Base-by-base conservation (phyloP, 2,329 filamentous ascomycete species). In the Hypoxylon sp. region DNA sequence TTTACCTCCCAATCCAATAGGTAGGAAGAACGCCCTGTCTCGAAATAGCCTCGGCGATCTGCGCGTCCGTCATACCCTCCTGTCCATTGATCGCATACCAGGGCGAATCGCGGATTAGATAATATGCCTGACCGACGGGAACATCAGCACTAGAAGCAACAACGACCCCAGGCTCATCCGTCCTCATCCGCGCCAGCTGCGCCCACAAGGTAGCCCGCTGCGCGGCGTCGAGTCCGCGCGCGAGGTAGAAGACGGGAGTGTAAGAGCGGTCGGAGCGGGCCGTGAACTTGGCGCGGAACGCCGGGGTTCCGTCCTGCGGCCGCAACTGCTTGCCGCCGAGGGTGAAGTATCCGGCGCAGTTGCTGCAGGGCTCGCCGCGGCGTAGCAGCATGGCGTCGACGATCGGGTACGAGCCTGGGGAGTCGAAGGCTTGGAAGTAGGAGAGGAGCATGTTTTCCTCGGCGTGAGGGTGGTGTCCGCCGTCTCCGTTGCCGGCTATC, bases 81-180 rank as follows among this genome's bases (percentile, higher is more conserved):
- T 78, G 76, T 2, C 73, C 73, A 22, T 76, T 75, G 24, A 77
- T 70, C 3, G 76, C 76, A 44, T 71, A 78, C 76, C 76, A 77
- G 6, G 74, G 73, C 47, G 72, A 73, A 22, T 75, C 72, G 37
- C 63, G 63, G 19, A 77, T 62, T n/a, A 78, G 53, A 29, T 75
- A 77, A 67, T 78, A 77, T 31, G 72, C 59, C 67, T 76, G 74
- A 3, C 76, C 76, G 5, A 72, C 44, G 0, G 68, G 66, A 11
- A 74, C 58, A 17, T 71, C 68, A 1, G 70, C 65, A 3, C 68
- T 68, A 11, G 67, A 70, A 1, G 60, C 68, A 10, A 74, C 53
- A 3, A 63, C 50, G 10, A 67, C 59, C 9, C 67, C 70, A 1
- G 74, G 67, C 8, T 72, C 69, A 35, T 72, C 70, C 0, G 75